phyloP scores from a whole-genome alignment of 2,329 filamentous ascomycete genomes.

The Fusarium pseudonygamai region DNA sequence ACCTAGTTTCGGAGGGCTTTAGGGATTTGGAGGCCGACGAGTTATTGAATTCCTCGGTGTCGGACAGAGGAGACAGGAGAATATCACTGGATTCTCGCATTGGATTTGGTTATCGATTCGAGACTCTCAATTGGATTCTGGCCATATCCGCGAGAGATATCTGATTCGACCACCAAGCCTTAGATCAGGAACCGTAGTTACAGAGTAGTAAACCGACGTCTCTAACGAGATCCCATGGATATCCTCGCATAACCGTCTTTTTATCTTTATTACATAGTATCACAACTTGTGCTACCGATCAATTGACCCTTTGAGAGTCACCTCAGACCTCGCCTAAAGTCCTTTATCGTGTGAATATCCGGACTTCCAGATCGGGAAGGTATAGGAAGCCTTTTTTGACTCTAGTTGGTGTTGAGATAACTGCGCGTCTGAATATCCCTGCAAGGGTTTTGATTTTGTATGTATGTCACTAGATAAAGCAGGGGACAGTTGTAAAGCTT shows the following conservation, averaged over 20 bases:
- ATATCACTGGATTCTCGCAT: neutral
- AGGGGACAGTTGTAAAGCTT: constrained; percentile 6
- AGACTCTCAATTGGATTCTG: neutral
- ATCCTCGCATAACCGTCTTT: neutral
- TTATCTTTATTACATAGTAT: neutral
- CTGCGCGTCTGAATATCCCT: constrained; percentile 2
- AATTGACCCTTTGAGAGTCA: neutral
- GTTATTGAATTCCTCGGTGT: neutral
- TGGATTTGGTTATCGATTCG: neutral
- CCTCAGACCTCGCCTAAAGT: neutral
- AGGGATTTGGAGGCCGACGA: neutral
- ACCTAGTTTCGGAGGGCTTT: constrained; percentile 7
- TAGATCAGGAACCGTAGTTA: neutral
- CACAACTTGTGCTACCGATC: neutral
- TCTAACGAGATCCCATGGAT: neutral
- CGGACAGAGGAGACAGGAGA: neutral
- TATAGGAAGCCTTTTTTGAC: constrained; percentile 3
- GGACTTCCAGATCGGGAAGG: constrained; percentile 25
- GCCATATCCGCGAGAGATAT: neutral
- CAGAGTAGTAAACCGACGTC: neutral
- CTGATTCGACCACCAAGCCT: neutral
- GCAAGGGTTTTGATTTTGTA: neutral
- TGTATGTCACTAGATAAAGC: constrained; percentile 6
- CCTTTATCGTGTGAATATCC: neutral
- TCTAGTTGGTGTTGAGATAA: constrained; percentile 4